Base-by-base conservation (phyloP, 129 eudicot genomes). In the Centrapalus pauciflorus region DNA sequence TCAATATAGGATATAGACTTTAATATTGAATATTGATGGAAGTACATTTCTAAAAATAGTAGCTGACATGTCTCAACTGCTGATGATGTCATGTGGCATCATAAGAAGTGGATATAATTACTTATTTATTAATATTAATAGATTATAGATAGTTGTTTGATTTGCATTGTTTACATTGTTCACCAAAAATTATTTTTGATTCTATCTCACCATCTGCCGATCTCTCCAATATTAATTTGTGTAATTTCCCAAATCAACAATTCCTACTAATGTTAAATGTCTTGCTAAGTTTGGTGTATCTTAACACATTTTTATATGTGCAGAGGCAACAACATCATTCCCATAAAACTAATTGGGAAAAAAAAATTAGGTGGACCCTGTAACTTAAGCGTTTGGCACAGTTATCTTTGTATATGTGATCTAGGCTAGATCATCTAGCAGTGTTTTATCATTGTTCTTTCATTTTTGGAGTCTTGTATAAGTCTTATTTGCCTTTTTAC, bases 181-280 rank as follows among this genome's bases (percentile, higher is more conserved):
- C 45, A 58, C 46, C 66, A 63, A 66, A 10, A 32, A 23, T 34
- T 29, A 32, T 73, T 29, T 54, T 35, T 55, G 60, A 48, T 27
- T 66, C 10, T 46, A 32, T 74, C 24, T 61, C 29, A 17, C 20
- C 24, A 13, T 57, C 28, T 70, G 57, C 45, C 27, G 23, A 45
- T 20, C 58, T 58, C 34, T 73, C 40, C 21, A 37, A 19, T 64
- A 28, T 27, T 48, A 27, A 43, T 28, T 65, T 46, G 37, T 49
- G 23, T 5, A 41, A 11, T 41, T 28, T 14, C 69, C 54, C 37
- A 29, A 63, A 14, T 8, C 24, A 12, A 38, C 34, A 62, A 33
- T 62, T 37, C 4, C 14, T 45, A 16, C 10, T 23, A 45, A 45
- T 45, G 52, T 16, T 28, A 5, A 24, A 58, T 29, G 45, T 59